Percentiles rank a stretch among this genome's conserved stretches.
Evolutionary conservation across 352 stramenopile species (phyloP).

Genomic region (Chrysophaeum taylorii): DNA sequence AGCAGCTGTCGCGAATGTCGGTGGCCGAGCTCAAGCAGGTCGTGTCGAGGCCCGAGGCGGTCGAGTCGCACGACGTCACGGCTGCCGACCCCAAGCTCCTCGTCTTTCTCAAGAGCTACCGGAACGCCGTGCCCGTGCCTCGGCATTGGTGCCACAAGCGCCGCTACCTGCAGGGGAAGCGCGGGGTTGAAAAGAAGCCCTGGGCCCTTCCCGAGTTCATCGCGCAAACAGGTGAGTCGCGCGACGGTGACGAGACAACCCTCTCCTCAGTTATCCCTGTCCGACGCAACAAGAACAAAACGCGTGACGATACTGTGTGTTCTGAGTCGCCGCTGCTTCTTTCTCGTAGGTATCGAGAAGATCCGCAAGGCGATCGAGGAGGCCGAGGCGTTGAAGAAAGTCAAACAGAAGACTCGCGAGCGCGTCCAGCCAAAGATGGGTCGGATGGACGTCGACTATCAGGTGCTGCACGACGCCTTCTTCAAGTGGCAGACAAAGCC

Average conservation of each 20-base stretch:
- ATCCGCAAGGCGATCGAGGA: conserved; percentile 36
- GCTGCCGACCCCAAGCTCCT: conserved; percentile 84
- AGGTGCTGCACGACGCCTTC: conserved; percentile 93
- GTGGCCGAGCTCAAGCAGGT: conserved; percentile 85
- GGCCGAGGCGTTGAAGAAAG: conserved; percentile 69
- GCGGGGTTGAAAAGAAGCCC: conserved; percentile 85
- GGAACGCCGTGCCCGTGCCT: conserved; percentile 89
- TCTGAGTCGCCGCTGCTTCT: too few species aligned
- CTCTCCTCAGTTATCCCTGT: conserved; percentile 8
- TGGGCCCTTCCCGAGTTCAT: conserved; percentile 95
- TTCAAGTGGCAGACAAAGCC: conserved; percentile 97
- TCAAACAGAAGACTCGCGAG: conserved; percentile 73
- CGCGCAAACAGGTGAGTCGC: conserved; percentile 78
- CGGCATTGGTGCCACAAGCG: conserved; percentile 93
- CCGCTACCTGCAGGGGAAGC: conserved; percentile 91
- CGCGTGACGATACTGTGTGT: too few species aligned
- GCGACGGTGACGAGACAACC: neutral
- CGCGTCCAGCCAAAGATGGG: conserved; percentile 88
- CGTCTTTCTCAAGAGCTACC: conserved; percentile 85
- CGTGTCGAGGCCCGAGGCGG: conserved; percentile 75
- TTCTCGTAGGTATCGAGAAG: conserved; percentile 34
- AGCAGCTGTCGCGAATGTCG: conserved; percentile 77
- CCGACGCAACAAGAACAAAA: neutral
- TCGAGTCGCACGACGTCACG: conserved; percentile 93
- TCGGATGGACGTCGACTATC: conserved; percentile 93